Evolutionary conservation across 352 stramenopile genomes (phyloP), one percentile per base, ranked within the genome.

Genomic region (Phytophthora hibernalis): DNA sequence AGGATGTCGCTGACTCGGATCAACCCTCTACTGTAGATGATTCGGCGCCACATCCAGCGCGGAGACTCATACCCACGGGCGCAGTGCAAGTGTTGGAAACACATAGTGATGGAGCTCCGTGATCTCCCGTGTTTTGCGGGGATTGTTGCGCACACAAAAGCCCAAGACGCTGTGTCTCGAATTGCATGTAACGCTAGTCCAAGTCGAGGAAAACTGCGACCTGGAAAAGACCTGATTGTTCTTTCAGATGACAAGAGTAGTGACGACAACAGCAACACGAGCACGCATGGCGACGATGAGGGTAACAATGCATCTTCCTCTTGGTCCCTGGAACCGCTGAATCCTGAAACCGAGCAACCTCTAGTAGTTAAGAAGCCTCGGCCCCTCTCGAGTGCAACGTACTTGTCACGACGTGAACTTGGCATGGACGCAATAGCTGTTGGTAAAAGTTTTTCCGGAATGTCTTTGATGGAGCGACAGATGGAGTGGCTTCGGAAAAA

Each of bases 381-480:
- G 24, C 68, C 68, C 6, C 24, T 54, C 5, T 76, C 68, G 9
- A 73, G 57, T 18, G 53, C 64, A 38, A 49, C 20, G 13, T 73
- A 76, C 49, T 56, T 63, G 42, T 69, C 48, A 42, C 42, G 51
- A 40, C 64, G 45, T 11, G 54, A 56, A 47, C 63, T 55, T 13
- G 55, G 21, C 7, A 66, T 48, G 12, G 56, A 65, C 42, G 47
- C 45, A 40, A 48, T 43, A 15, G 55, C 16, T 38, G 43, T 45
- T 20, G 57, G 54, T 0, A 89, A 88, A 60, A 82, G 77, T 28
- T 89, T 95, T 57, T 70, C 76, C 9, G 74, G 63, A 20, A 63
- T 95, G 67, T 91, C 85, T 9, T 87, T 95, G 74, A 79, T 92
- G 59, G 87, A 95, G 61, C 82, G 87, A 4, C 87, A 95, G 37